Percentiles rank a stretch among this genome's conserved stretches.
These are phyloP conservation scores for Tetracladium marchalianum DNA, from an alignment of 495 filamentous ascomycete species.

Conservation along the genomic window DNA sequence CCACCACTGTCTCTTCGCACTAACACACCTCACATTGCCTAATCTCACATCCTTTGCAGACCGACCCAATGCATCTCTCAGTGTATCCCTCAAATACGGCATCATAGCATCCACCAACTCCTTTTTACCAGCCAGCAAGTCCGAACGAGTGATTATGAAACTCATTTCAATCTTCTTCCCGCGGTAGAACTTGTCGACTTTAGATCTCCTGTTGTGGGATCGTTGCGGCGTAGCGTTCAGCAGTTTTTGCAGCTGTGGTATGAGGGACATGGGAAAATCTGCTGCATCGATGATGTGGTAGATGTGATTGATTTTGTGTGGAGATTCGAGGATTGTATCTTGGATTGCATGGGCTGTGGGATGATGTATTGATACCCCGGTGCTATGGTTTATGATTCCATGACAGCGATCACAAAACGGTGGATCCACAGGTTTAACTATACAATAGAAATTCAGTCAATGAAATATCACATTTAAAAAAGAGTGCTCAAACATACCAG, in stretches of 20 bases:
- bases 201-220: constrained; percentile 65
- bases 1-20: constrained; percentile 79
- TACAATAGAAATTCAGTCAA: constrained; percentile 6
- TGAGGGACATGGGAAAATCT: constrained; percentile 88
- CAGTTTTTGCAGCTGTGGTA: constrained; percentile 45
- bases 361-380: constrained; percentile 58
- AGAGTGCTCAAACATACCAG: constrained; percentile 7
- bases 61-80: constrained; percentile 61
- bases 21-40: constrained; percentile 77
- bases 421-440: constrained; percentile 11
- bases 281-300: constrained; percentile 98
- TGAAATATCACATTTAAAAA: background rate
- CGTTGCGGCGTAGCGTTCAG: constrained; percentile 57
- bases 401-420: constrained; percentile 85
- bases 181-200: constrained; percentile 46
- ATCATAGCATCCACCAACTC: constrained; percentile 72
- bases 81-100: constrained; percentile 64
- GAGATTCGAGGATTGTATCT: constrained; percentile 75
- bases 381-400: constrained; percentile 61
- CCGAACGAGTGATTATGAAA: constrained; percentile 84
- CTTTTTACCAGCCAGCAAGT: constrained; percentile 72
- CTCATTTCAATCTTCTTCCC: constrained; percentile 60
- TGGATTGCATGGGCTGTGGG: constrained; percentile 69
- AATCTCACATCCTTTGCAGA: constrained; percentile 53
- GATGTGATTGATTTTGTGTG: constrained; percentile 79